Evolutionary conservation across 2,329 filamentous ascomycete genomes (phyloP), one percentile per base, ranked within the genome.

Genomic region (Microdochium bolleyi): DNA sequence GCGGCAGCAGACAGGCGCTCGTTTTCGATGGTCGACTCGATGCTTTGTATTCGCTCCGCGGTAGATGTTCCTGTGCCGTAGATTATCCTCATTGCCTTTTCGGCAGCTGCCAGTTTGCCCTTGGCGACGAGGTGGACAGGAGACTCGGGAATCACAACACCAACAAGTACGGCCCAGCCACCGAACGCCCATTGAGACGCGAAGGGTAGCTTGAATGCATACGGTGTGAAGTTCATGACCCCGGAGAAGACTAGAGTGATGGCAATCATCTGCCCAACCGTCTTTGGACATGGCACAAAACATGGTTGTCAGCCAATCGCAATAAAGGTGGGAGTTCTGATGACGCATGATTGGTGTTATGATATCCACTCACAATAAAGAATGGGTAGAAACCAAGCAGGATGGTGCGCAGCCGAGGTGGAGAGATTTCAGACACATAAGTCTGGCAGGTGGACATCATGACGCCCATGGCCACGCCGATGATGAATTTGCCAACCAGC

Each of bases 71-170:
- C 16, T 13, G 46, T 22, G n/a, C 30, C 48, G 30, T 25, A 24
- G 0, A 74, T 63, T 1, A 67, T 62, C 13, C 60, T 56, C 54
- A 71, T 65, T 1, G 69, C 57, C 19, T 55, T 50, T 55, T 67
- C 52, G 10, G 69, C 68, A n/a, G 65, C 58, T 1, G 68, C 65
- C 3, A 65, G 57, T 2, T 58, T 55, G 11, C 60, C 59, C 49
- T 68, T 70, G 2, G 69, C 63, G 1, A 75, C 59, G 11, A 75
- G 60, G 58, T 68, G 73, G 1, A 68, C 62, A 0, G 74, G 74
- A 25, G 67, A 71, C 51, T 77, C 73, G 0, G 73, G 73, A n/a
- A 75, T 60, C 25, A 73, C 51, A 37, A 69, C 57, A 11, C 56
- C 27, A 19, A 51, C 55, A 16, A 58, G 8, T 21, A 50, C 49